Evolutionary conservation across 2,329 filamentous ascomycete genomes (phyloP), one percentile per base, ranked within the genome.

Genomic region (Colletotrichum sp.): DNA sequence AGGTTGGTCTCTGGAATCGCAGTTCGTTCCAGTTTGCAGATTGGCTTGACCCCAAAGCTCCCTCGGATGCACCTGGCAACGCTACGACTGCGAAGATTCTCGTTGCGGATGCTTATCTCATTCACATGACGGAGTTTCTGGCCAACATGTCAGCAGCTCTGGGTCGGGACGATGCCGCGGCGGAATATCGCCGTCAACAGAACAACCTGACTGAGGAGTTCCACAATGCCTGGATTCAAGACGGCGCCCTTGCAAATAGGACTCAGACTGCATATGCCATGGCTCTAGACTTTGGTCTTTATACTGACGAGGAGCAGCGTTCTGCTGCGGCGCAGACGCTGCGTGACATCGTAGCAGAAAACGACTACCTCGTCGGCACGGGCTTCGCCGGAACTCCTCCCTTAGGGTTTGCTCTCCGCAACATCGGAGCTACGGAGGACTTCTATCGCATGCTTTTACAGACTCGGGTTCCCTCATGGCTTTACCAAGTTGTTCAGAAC

Each of bases 371-470:
- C 3, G 83, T 88, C 5, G 83, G 83, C 1, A 88, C 86, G 0
- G 86, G 86, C 5, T 88, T 88, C 69, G 86, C 86, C 1, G 86
- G 87, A 3, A 88, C 86, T 0, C 86, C 86, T 0, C 79, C 84
- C 2, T 79, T 87, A 0, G 80, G 82, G 0, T 81, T 82, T 3
- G 80, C 85, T 1, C 80, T 85, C 26, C 80, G 77, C 2, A 72
- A 69, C 5, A 81, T 81, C 13, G 81, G 79, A 9, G 77, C 82
- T 0, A 80, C 82, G 0, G 78, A 84, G 0, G 79, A 83, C 15
- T 84, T 85, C 69, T 90, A 90, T 78, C 82, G 82, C 18, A 90
- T 90, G 87, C 82, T 90, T 2, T 81, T 87, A 7, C 84, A 89
- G 78, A 86, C 83, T 7, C 79, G 83, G 5, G 83, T 85, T 2